phyloP scores from a whole-genome alignment of 768 basidiomycete genomes.

The Boletellus ananas region DNA sequence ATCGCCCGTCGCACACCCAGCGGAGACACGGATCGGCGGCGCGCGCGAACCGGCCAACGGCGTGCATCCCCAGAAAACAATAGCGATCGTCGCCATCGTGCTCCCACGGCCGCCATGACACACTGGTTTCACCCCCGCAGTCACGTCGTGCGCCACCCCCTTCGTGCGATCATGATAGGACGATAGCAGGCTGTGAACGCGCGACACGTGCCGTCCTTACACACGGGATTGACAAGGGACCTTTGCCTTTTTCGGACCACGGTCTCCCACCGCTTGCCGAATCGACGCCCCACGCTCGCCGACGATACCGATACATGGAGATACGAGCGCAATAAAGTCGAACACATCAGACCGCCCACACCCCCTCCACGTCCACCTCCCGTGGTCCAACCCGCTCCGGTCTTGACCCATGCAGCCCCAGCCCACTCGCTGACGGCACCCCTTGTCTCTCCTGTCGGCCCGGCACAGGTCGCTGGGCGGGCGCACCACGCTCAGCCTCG shows the following conservation, averaged over 20 bases:
- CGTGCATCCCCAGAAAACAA: too few relatives aligned
- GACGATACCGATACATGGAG: neutral
- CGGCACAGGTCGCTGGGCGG: neutral
- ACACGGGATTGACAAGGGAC: neutral
- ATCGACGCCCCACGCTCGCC: neutral
- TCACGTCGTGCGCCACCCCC: too few relatives aligned
- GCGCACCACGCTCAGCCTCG: constrained; percentile 16
- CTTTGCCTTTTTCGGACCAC: constrained; percentile 3
- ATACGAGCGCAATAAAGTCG: neutral
- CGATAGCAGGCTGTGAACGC: neutral
- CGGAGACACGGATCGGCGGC: too few relatives aligned
- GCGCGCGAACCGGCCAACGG: too few relatives aligned
- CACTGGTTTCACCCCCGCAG: too few relatives aligned
- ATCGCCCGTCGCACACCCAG: too few relatives aligned
- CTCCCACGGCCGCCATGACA: too few relatives aligned
- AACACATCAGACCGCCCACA: constrained; percentile 33
- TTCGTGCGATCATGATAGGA: constrained; percentile 3
- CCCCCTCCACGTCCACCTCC: constrained; percentile 41
- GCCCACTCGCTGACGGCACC: neutral
- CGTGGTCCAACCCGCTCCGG: constrained; percentile 24
- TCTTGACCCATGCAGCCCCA: neutral
- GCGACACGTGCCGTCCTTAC: neutral
- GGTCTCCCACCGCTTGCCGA: too few relatives aligned
- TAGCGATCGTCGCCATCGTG: too few relatives aligned
- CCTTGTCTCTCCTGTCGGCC: constrained; percentile 9